A percentile compares a stretch with the other conserved stretches of the same genome.
phyloP scores from a whole-genome alignment of 2,329 filamentous ascomycete species.

The Chrysoporthe puriensis region DNA sequence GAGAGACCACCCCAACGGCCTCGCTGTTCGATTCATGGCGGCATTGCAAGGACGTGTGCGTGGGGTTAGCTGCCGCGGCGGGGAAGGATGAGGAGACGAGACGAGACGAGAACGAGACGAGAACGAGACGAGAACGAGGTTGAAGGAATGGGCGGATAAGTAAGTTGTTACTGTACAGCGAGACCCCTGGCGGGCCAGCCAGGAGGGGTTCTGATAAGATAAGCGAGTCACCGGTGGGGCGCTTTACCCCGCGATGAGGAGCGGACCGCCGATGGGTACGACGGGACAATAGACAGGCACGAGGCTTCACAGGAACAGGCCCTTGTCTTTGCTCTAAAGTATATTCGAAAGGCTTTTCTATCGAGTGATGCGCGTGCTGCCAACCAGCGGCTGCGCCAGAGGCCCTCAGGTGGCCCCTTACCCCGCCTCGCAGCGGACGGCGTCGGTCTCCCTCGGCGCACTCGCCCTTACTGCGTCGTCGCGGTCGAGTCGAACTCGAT shows the following conservation, averaged over 20 bases:
- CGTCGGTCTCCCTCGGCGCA: neutral
- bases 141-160: conserved; percentile 5
- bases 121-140: neutral
- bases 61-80: neutral
- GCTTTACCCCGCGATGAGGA: conserved; percentile 25
- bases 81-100: conserved; percentile 1
- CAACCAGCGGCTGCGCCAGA: neutral
- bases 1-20: conserved; percentile 44
- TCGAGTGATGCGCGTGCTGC: neutral
- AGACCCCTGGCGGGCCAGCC: conserved; percentile 1
- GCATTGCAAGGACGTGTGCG: conserved; percentile 41
- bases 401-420: no score
- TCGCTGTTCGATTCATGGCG: conserved; percentile 46
- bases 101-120: no score
- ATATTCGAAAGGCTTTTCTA: neutral
- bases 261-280: neutral
- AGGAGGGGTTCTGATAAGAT: conserved; percentile 23
- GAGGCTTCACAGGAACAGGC: neutral
- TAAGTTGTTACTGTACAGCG: neutral
- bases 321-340: neutral
- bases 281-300: neutral
- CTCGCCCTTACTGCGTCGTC: conserved; percentile 67
- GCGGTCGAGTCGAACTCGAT: conserved; percentile 78
- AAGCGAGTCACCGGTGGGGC: conserved; percentile 10
- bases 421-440: no score